Conservation (phyloP, 2,329 filamentous ascomycete species). For the Trichoderma brevicompactum region DNA sequence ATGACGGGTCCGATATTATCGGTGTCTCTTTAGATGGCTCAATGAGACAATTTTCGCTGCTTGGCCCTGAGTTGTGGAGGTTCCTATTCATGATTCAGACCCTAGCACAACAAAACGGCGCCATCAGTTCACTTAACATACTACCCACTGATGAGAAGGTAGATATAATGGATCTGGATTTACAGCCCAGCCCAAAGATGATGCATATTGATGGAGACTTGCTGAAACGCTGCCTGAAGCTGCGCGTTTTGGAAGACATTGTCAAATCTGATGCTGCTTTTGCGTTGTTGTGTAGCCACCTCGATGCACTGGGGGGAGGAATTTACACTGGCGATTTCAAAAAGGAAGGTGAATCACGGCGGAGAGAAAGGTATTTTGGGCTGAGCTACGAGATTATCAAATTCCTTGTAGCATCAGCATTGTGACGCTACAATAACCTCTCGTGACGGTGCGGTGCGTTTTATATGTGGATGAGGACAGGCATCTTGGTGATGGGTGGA, state of each 20-base stretch:
- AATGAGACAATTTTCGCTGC: constrained; percentile 68
- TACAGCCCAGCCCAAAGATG: constrained; percentile 47
- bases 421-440: constrained; percentile 42
- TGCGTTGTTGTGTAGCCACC: constrained; percentile 52
- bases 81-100: constrained; percentile 76
- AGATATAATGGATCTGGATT: constrained; percentile 40
- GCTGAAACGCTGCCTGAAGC: constrained; percentile 58
- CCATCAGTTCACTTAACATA: constrained; percentile 49
- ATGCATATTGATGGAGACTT: constrained; percentile 73
- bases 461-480: background rate
- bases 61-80: constrained; percentile 65
- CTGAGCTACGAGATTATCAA: constrained; percentile 60
- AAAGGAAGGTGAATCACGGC: constrained; percentile 30
- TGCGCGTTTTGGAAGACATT: constrained; percentile 50
- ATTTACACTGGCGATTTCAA: constrained; percentile 44
- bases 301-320: constrained; percentile 56
- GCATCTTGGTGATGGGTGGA: background rate
- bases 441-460: background rate
- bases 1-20: constrained; percentile 58
- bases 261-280: constrained; percentile 42
- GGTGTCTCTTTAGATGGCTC: constrained; percentile 73
- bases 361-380: constrained; percentile 46
- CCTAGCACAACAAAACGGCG: constrained; percentile 56
- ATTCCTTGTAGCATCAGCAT: constrained; percentile 55
- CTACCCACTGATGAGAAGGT: constrained; percentile 30